phyloP scores from a whole-genome alignment of 352 stramenopile genomes.

The Saprolegnia parasitica region DNA sequence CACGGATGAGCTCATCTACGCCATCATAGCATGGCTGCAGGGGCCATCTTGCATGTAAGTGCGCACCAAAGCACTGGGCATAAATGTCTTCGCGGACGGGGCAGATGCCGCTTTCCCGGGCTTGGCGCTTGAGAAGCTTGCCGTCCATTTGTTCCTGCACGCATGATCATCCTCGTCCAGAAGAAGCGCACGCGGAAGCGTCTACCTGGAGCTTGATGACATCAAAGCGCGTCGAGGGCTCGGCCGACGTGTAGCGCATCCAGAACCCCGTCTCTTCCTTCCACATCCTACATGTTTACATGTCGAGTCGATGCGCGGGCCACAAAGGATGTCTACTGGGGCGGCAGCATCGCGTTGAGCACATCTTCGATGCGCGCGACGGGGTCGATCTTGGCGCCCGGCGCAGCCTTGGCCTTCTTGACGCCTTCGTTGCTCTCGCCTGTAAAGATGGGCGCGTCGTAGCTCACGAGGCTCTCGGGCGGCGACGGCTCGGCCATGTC shows the following conservation, averaged over 20 bases:
- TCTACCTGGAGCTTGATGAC: slow-evolving; percentile 85
- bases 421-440: slow-evolving; percentile 61
- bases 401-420: slow-evolving; percentile 42
- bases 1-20: slow-evolving; percentile 86
- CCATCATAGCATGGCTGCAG: background rate
- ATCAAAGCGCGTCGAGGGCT: slow-evolving; percentile 88
- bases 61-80: slow-evolving; percentile 73
- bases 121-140: slow-evolving; percentile 86
- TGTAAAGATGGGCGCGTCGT: slow-evolving; percentile 87
- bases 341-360: slow-evolving; percentile 66
- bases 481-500: slow-evolving; percentile 49
- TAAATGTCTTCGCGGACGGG: slow-evolving; percentile 93
- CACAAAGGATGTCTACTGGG: slow-evolving; percentile 44
- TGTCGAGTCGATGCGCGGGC: background rate
- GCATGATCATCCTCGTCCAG: background rate
- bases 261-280: slow-evolving; percentile 79
- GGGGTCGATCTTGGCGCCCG: slow-evolving; percentile 39
- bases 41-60: background rate
- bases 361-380: slow-evolving; percentile 70
- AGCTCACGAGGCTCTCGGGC: slow-evolving; percentile 86
- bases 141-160: slow-evolving; percentile 80
- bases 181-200: slow-evolving; percentile 26
- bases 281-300: slow-evolving; percentile 57
- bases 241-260: slow-evolving; percentile 88
- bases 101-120: slow-evolving; percentile 89